Percentiles rank a stretch among this genome's conserved stretches.
These are phyloP conservation scores for Kwoniella europaea DNA, from an alignment of 768 basidiomycete species.

Conservation along the genomic window DNA sequence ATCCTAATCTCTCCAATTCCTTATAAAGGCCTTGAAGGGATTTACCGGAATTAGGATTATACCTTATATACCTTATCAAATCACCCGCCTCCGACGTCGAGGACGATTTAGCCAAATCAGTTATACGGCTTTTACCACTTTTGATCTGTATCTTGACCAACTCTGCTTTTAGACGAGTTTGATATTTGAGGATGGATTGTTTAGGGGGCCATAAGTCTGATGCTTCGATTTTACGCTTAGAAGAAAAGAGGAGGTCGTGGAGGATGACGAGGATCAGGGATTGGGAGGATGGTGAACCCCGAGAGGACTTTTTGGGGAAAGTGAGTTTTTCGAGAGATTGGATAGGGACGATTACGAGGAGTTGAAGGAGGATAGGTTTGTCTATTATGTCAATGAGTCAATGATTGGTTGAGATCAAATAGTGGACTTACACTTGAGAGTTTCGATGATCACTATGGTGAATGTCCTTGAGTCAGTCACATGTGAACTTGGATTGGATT, in stretches of 20 bases:
- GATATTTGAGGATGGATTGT: slow-evolving; percentile 82
- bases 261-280: slow-evolving; percentile 84
- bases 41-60: slow-evolving; percentile 53
- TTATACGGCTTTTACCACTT: slow-evolving; percentile 50
- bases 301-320: slow-evolving; percentile 62
- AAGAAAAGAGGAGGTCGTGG: slow-evolving; percentile 82
- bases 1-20: slow-evolving; percentile 25
- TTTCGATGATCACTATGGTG: slow-evolving; percentile 77
- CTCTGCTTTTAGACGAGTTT: slow-evolving; percentile 84
- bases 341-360: slow-evolving; percentile 72
- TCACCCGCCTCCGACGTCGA: slow-evolving; percentile 47
- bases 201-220: slow-evolving; percentile 84
- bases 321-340: slow-evolving; percentile 76
- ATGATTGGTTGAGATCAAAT: neutral
- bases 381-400: slow-evolving; percentile 62
- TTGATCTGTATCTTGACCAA: slow-evolving; percentile 63
- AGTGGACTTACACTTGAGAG: slow-evolving; percentile 77
- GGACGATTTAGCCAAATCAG: slow-evolving; percentile 49
- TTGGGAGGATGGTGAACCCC: slow-evolving; percentile 60
- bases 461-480: too few species aligned
- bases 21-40: slow-evolving; percentile 31
- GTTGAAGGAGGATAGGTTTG: slow-evolving; percentile 72
- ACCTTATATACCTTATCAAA: slow-evolving; percentile 56
- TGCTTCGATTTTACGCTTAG: slow-evolving; percentile 77
- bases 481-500: too few species aligned